Percentiles rank a stretch among this genome's conserved stretches.
Conservation (phyloP, 768 basidiomycete genomes). For the Kwoniella bestiolae region DNA sequence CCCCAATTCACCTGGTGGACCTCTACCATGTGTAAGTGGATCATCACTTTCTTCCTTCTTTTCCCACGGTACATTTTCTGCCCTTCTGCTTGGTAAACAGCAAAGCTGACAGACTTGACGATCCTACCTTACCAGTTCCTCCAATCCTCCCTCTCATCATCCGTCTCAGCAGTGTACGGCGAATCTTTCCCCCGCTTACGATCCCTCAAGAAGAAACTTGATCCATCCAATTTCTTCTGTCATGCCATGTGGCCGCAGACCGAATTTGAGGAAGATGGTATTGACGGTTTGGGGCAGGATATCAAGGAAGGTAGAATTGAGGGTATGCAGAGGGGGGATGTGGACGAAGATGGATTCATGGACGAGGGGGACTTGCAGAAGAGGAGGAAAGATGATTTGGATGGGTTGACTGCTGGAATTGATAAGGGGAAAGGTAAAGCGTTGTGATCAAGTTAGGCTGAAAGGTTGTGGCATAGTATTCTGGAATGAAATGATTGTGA, state of each 20-base stretch:
- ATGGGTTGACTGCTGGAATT: background rate
- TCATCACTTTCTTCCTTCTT: constrained; percentile 30
- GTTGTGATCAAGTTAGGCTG: background rate
- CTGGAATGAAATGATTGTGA: too few species aligned
- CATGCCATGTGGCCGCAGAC: constrained; percentile 75
- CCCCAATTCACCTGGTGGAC: constrained; percentile 75
- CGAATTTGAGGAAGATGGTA: constrained; percentile 4
- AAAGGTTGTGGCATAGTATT: too few species aligned
- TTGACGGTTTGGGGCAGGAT: constrained; percentile 5
- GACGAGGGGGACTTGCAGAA: background rate
- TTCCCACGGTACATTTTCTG: constrained; percentile 41
- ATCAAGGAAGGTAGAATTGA: constrained; percentile 7
- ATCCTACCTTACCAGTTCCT: constrained; percentile 43
- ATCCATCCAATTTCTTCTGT: constrained; percentile 74
- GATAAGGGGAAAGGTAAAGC: constrained; percentile 4
- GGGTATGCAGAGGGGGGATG: background rate
- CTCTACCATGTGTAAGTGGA: constrained; percentile 77
- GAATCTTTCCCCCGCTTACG: constrained; percentile 72
- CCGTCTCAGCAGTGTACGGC: constrained; percentile 62
- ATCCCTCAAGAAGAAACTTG: constrained; percentile 74
- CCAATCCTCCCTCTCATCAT: constrained; percentile 44
- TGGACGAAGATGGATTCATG: constrained; percentile 10
- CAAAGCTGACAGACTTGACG: background rate
- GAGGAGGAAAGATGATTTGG: background rate
- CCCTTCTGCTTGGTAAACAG: background rate